Evolutionary conservation across 495 filamentous ascomycete species (phyloP), one percentile per base, ranked within the genome.

Genomic region (Penicillium coprophilum): DNA sequence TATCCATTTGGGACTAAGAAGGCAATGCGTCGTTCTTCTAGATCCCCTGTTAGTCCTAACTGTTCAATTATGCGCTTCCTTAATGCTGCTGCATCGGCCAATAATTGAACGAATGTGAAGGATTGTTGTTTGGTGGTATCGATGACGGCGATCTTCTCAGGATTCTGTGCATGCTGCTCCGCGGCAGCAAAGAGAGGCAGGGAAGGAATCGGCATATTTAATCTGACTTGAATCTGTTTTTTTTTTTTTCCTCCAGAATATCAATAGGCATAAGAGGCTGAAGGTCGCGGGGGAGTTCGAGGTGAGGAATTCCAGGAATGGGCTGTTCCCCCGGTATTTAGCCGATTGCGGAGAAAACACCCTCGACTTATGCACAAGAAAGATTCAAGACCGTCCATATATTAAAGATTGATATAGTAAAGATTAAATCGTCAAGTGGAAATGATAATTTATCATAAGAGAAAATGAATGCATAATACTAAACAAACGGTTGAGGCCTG

Each of bases 1-100:
- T 95, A 96, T 58, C 89, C 86, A 72, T 95, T 96, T 71, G 94
- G 90, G 51, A 89, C 81, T 55, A 96, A 71, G 68, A 94, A 91
- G 1, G 90, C 88, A 62, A 96, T 80, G 58, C 92, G 78, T 66
- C 89, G 82, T 53, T 91, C 91, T 23, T 86, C 79, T 51, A 93
- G 72, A 50, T 86, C 78, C 13, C 67, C 68, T 6, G 77, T 70
- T 13, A 72, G 55, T 8, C 59, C 50, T 39, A 77, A 60, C 13
- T 79, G 69, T 50, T 79, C 76, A 27, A 84, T 70, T 60, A 96
- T 79, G 56, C 73, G 75, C 54, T 88, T 80, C 64, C 88, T 87
- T 43, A 80, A 75, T 7, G 71, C 77, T 31, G 84, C 85, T 4
- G 92, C 82, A 77, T 96, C 91, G 12, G 82, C 77, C 20, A 96